These are phyloP conservation scores for Allium cepa DNA, from an alignment of 106 monocot species.

Conservation along the genomic window DNA sequence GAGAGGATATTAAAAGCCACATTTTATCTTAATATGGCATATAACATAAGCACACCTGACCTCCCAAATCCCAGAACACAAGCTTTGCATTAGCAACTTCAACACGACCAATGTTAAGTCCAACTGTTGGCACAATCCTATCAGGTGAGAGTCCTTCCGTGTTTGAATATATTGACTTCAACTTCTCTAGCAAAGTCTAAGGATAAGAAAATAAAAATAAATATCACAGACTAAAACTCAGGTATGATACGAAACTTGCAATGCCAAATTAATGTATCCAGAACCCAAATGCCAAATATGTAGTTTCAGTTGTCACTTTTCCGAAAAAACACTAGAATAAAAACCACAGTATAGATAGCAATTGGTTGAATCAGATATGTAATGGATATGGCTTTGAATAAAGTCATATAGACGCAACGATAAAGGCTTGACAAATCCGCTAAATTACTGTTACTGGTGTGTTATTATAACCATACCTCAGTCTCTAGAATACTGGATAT, in stretches of 20 bases:
- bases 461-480: not conserved
- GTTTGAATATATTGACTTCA: slow-evolving; percentile 77
- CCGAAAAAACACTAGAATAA: not conserved
- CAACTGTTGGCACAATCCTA: slow-evolving; percentile 95
- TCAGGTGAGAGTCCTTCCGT: slow-evolving; percentile 84
- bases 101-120: slow-evolving; percentile 91
- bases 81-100: slow-evolving; percentile 83
- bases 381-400: not conserved
- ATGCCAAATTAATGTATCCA: too few species aligned
- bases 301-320: not conserved
- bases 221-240: too few species aligned
- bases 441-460: not conserved
- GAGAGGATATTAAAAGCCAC: not conserved
- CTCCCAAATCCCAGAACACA: slow-evolving; percentile 98
- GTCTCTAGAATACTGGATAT: not conserved
- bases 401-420: too few species aligned
- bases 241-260: too few species aligned
- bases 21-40: too few species aligned
- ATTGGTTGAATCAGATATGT: not conserved
- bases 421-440: too few species aligned
- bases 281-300: too few species aligned
- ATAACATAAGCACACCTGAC: slow-evolving; percentile 62
- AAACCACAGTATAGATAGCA: not conserved
- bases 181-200: slow-evolving; percentile 89
- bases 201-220: not conserved